phyloP scores from a whole-genome alignment of 2,329 filamentous ascomycete genomes.

The Rosellinia necatrix region DNA sequence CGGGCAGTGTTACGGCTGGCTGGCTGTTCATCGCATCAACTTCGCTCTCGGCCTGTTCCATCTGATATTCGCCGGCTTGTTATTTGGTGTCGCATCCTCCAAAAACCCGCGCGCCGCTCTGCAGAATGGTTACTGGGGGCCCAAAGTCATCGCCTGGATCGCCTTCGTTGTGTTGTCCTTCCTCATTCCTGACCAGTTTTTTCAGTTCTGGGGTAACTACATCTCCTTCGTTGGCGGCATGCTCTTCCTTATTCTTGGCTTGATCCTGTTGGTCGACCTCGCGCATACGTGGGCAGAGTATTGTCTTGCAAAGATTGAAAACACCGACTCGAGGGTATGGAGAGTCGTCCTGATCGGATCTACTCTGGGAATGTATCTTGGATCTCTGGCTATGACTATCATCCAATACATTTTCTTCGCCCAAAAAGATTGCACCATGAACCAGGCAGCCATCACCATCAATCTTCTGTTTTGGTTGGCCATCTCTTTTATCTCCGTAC shows the following conservation, averaged over 20 bases:
- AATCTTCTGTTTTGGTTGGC: constrained; percentile 84
- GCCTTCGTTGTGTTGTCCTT: constrained; percentile 88
- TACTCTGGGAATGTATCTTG: constrained; percentile 90
- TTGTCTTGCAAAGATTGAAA: constrained; percentile 91
- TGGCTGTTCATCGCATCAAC: constrained; percentile 96
- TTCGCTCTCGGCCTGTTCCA: constrained; percentile 96
- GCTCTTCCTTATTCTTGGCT: constrained; percentile 88
- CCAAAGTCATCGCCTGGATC: constrained; percentile 90
- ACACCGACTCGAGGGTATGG: constrained; percentile 84
- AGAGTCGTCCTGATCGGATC: constrained; percentile 86
- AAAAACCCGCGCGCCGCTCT: constrained; percentile 85
- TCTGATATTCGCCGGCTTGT: constrained; percentile 78
- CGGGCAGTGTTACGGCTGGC: constrained; percentile 91
- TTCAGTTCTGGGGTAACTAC: constrained; percentile 95
- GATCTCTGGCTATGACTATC: constrained; percentile 90
- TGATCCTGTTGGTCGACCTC: constrained; percentile 91
- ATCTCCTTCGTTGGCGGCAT: constrained; percentile 86
- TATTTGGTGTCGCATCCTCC: constrained; percentile 85
- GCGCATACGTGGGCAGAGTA: constrained; percentile 98
- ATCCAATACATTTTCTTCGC: constrained; percentile 98
- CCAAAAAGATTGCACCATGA: constrained; percentile 81
- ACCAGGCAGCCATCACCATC: constrained; percentile 92
- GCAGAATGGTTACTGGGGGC: constrained; percentile 99
- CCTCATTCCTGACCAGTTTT: constrained; percentile 93
- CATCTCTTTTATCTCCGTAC: constrained; percentile 84